phyloP scores from a whole-genome alignment of 768 basidiomycete genomes.

The Xerocomellus intermedius region DNA sequence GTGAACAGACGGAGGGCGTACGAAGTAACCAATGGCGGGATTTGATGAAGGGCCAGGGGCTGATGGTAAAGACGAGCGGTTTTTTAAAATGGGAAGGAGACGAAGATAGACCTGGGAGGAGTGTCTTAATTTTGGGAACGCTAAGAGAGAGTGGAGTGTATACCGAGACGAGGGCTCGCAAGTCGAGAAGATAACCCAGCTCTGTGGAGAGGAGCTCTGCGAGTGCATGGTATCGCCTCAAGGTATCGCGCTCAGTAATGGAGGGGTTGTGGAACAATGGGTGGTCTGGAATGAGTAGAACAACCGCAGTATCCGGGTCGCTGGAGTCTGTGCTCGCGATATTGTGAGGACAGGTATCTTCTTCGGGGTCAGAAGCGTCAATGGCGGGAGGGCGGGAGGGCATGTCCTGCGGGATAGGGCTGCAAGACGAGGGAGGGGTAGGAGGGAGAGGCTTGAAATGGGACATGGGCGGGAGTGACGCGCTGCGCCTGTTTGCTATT shows the following conservation, averaged over 20 bases:
- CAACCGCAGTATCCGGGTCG: background rate
- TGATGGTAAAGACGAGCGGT: slow-evolving; percentile 15
- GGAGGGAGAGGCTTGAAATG: slow-evolving; percentile 10
- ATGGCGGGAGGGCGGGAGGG: slow-evolving; percentile 7
- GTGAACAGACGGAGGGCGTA: slow-evolving; percentile 41
- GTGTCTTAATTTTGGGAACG: background rate
- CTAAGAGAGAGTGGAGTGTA: slow-evolving; percentile 22
- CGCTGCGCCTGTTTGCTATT: background rate
- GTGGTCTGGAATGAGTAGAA: too few relatives aligned
- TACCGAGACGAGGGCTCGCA: slow-evolving; percentile 76
- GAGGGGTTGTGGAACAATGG: background rate
- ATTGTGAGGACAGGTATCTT: background rate
- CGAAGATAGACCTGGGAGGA: slow-evolving; percentile 61
- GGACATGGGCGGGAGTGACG: slow-evolving; percentile 42
- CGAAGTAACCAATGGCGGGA: slow-evolving; percentile 27
- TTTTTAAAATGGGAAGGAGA: slow-evolving; percentile 49
- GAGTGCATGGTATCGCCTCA: slow-evolving; percentile 69
- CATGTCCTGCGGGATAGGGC: too few relatives aligned
- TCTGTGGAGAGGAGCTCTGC: slow-evolving; percentile 86
- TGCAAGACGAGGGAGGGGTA: background rate
- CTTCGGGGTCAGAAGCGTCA: slow-evolving; percentile 20
- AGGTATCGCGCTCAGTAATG: slow-evolving; percentile 33
- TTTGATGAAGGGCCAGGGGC: slow-evolving; percentile 29
- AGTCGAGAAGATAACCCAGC: slow-evolving; percentile 73
- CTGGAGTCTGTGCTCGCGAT: background rate